phyloP scores from a whole-genome alignment of 1,284 basidiomycete species.

The Malassezia slooffiae region DNA sequence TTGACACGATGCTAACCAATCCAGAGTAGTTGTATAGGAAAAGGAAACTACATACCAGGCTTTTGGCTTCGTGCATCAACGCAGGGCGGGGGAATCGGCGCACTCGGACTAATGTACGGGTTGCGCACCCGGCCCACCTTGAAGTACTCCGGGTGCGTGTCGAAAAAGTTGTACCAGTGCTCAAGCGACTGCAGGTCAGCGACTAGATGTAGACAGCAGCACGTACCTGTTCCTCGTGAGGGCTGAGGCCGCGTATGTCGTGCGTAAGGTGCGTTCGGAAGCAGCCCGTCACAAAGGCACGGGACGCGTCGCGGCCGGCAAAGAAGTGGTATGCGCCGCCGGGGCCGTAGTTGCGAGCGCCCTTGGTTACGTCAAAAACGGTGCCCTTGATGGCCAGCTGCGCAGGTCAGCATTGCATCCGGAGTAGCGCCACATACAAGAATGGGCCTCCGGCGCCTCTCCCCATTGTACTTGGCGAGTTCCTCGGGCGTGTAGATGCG shows the following conservation, averaged over 20 bases:
- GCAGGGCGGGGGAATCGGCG: slow-evolving; percentile 30
- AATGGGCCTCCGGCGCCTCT: neutral
- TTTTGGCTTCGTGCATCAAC: slow-evolving; percentile 16
- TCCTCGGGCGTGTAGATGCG: slow-evolving; percentile 62
- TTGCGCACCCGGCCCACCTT: slow-evolving; percentile 30
- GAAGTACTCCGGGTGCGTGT: slow-evolving; percentile 27
- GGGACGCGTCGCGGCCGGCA: slow-evolving; percentile 37
- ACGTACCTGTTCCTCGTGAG: slow-evolving; percentile 26
- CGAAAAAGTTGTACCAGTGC: slow-evolving; percentile 36
- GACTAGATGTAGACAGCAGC: neutral
- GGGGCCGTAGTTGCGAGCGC: slow-evolving; percentile 65
- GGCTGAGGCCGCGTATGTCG: slow-evolving; percentile 36
- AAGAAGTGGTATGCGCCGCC: slow-evolving; percentile 40
- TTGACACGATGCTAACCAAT: neutral
- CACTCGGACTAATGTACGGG: slow-evolving; percentile 23
- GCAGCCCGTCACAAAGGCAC: slow-evolving; percentile 44
- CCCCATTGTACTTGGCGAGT: slow-evolving; percentile 65
- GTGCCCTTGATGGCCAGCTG: slow-evolving; percentile 61
- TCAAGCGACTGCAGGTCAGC: slow-evolving; percentile 12
- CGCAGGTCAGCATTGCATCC: neutral
- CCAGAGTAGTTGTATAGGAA: neutral
- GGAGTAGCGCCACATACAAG: neutral
- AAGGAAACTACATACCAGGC: slow-evolving; percentile 1
- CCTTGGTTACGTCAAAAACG: slow-evolving; percentile 76
- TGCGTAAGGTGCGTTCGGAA: slow-evolving; percentile 41